A percentile compares a stretch with the other conserved stretches of the same genome.
Conservation (phyloP, 768 basidiomycete species). For the Plicaturopsis crispa region DNA sequence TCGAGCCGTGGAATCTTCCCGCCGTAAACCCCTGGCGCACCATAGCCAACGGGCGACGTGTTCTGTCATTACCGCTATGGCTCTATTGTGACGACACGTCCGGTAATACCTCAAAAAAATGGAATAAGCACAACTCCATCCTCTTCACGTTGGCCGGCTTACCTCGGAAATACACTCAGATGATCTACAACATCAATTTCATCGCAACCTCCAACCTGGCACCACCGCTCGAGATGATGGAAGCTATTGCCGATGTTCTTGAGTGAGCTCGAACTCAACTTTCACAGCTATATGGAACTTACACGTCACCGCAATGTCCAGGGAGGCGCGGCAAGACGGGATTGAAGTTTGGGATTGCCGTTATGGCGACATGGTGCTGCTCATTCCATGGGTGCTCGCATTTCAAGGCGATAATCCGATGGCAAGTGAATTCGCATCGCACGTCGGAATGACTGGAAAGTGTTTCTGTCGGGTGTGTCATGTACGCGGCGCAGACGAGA, state of each 20-base stretch:
- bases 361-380: slow-evolving; percentile 9
- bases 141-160: slow-evolving; percentile 30
- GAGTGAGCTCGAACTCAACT: slow-evolving; percentile 17
- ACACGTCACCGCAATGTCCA: slow-evolving; percentile 1
- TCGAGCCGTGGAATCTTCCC: no score
- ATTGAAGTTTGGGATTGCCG: slow-evolving; percentile 13
- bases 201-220: slow-evolving; percentile 33
- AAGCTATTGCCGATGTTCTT: slow-evolving; percentile 24
- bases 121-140: slow-evolving; percentile 37
- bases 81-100: slow-evolving; percentile 38
- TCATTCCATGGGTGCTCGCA: slow-evolving; percentile 22
- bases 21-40: background rate
- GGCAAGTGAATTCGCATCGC: slow-evolving; percentile 19
- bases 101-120: slow-evolving; percentile 38
- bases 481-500: slow-evolving; percentile 18
- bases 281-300: background rate
- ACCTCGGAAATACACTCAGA: slow-evolving; percentile 17
- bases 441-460: slow-evolving; percentile 15
- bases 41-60: slow-evolving; percentile 7
- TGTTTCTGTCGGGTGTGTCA: slow-evolving; percentile 16
- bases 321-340: slow-evolving; percentile 9
- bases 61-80: slow-evolving; percentile 26
- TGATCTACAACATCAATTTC: slow-evolving; percentile 33
- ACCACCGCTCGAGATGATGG: slow-evolving; percentile 35
- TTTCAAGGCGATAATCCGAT: slow-evolving; percentile 35